Base-by-base conservation (phyloP, 2,329 filamentous ascomycete species). In the Chalaropsis thielavioides region DNA sequence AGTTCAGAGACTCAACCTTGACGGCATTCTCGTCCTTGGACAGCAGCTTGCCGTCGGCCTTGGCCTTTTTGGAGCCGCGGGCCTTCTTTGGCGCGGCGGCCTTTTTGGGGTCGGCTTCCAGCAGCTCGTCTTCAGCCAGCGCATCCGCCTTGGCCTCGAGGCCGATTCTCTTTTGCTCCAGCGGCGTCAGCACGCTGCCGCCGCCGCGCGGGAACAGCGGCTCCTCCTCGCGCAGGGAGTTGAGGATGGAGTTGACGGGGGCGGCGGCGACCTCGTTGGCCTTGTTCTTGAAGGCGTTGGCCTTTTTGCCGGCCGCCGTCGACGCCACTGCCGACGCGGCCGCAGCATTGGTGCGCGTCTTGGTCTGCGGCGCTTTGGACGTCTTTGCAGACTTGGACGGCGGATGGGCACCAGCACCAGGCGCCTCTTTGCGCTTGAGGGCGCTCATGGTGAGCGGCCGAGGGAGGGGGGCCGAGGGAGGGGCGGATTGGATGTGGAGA, bases 111-210 rank as follows among this genome's bases (percentile, higher is more conserved):
- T 19, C 59, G 11, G 17, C 31, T 22, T 67, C 65, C 35, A 44
- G 46, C 27, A 67, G 24, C 58, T 67, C 65, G 44, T 95, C 87
- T 75, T 97, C 94, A 73, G 92, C 94, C 46, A 95, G 78, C 49
- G 92, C 94, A 78, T 99, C 94, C 70, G 88, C 86, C 72, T 89
- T 94, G 58, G 94, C 94, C 75, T 97, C 88, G 66, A 95, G 87
- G 71, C 94, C 88, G 68, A 99, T 97, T 75, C 97, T 90, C 77
- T 96, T 96, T 73, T 95, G 89, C 74, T 99, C 94, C 62, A 99
- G 79, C 22, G 94, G 92, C 1, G 94, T 96, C 73, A 99, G 78
- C 63, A 96, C 81, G 72, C 90, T 95, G 63, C 85, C 92, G 54
- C 94, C 95, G 65, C 94, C 94, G 80, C 94, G 85, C 69, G 94